These are phyloP conservation scores for Eucalyptus grandis DNA, from an alignment of 345 rosid species.

Conservation along the genomic window DNA sequence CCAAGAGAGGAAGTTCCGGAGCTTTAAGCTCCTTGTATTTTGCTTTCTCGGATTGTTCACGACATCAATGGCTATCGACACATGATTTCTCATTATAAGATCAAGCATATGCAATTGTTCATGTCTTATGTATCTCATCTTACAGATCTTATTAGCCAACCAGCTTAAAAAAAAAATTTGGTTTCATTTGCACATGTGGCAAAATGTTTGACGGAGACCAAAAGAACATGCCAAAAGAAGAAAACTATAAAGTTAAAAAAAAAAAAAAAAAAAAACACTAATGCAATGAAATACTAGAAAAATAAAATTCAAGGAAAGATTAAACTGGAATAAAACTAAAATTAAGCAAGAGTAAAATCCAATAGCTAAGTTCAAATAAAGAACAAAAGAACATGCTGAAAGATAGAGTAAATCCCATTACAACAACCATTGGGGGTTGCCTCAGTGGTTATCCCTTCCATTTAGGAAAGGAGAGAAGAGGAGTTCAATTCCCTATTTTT, in stretches of 20 bases:
- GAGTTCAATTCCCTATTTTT: too few species aligned
- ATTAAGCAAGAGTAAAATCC: not conserved
- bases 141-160: not conserved
- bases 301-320: not conserved
- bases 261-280: not conserved
- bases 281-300: not conserved
- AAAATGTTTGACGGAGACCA: not conserved
- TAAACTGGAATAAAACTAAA: not conserved
- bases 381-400: not conserved
- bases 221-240: not conserved
- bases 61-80: conserved; percentile 15
- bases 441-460: too few species aligned
- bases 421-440: too few species aligned
- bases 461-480: too few species aligned
- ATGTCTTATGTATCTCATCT: not conserved
- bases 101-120: conserved; percentile 11
- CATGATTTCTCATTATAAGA: conserved; percentile 11
- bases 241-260: not conserved
- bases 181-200: not conserved
- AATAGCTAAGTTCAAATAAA: not conserved
- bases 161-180: not conserved
- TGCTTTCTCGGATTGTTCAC: not conserved
- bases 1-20: conserved; percentile 39
- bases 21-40: conserved; percentile 27
- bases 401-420: not conserved